Evolutionary conservation across 768 basidiomycete genomes (phyloP), one percentile per base, ranked within the genome.

Genomic region (Clitopilus passeckerianus): DNA sequence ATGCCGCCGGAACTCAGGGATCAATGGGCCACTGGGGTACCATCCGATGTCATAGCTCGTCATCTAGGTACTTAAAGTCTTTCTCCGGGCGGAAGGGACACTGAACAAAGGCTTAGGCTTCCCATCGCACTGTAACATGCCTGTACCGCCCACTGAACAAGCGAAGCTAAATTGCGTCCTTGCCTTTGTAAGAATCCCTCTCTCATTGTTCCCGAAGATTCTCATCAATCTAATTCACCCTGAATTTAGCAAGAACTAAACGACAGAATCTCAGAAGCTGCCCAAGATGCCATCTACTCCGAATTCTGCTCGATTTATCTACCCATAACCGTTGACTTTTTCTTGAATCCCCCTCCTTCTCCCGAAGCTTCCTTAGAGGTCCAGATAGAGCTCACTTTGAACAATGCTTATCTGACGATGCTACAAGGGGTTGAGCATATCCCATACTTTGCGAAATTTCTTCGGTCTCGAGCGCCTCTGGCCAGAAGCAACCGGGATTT

Each of bases 401-500:
- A 59, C 43, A 68, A 67, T 54, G 59, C 64, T 5, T 68, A 63
- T 60, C 52, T 59, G 16, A 59, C 62, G 33, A 67, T 66, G 53
- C 61, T 68, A 8, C 59, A 66, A 7, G 41, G 46, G 0, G 15
- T 67, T 23, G 66, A 68, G 44, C 63, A 68, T 50, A 53, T 61
- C 18, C 66, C 66, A 14, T 68, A 68, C 34, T 53, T 68, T 3
- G 53, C 56, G 20, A 63, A 67, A 34, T 68, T 66, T 50, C 59
- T 67, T 33, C 41, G 63, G 10, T 68, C 66, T 6, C 24, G 46
- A 7, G 60, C 50, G 2, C 58, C 58, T 6, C 54, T 61, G 53
- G 67, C 67, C 12, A 60, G 58, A 27, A 23, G 58, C 6, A 63
- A 66, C 15, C 64, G 64, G 41, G 20, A 30, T 1, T 63, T 67